A percentile compares a stretch with the other conserved stretches of the same genome.
phyloP scores from a whole-genome alignment of 345 rosid species.

The Cochlearia excelsa region DNA sequence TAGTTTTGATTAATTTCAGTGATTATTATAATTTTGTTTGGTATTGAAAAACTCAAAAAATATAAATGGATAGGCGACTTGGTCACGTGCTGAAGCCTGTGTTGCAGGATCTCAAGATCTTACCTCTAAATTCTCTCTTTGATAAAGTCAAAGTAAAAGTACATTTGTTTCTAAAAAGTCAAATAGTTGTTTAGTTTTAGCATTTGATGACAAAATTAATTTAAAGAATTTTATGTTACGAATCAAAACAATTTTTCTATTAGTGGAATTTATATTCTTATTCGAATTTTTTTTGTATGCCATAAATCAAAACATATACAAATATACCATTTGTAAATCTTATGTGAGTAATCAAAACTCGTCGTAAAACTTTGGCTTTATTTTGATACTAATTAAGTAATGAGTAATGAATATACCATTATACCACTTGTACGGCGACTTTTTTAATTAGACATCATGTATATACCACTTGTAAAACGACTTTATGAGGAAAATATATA shows the following conservation, averaged over 20 bases:
- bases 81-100: slow-evolving; percentile 33
- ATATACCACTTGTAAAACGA: slow-evolving; percentile 13
- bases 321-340: no score
- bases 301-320: no score
- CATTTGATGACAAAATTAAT: not conserved
- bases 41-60: slow-evolving; percentile 16
- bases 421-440: no score
- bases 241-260: not conserved
- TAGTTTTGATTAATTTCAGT: not conserved
- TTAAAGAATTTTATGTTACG: not conserved
- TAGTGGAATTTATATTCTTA: not conserved
- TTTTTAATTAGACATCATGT: no score
- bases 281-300: no score
- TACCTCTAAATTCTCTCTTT: slow-evolving; percentile 12
- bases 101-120: slow-evolving; percentile 36
- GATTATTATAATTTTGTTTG: slow-evolving; percentile 7
- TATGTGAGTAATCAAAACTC: no score
- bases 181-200: slow-evolving; percentile 19
- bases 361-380: no score
- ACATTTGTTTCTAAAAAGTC: slow-evolving; percentile 14
- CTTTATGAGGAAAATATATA: slow-evolving; percentile 8
- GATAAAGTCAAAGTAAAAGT: slow-evolving; percentile 20
- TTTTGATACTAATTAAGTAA: no score
- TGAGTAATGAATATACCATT: no score
- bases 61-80: slow-evolving; percentile 24